Conservation (phyloP, 495 filamentous ascomycete species). For the Penicillium desertorum region DNA sequence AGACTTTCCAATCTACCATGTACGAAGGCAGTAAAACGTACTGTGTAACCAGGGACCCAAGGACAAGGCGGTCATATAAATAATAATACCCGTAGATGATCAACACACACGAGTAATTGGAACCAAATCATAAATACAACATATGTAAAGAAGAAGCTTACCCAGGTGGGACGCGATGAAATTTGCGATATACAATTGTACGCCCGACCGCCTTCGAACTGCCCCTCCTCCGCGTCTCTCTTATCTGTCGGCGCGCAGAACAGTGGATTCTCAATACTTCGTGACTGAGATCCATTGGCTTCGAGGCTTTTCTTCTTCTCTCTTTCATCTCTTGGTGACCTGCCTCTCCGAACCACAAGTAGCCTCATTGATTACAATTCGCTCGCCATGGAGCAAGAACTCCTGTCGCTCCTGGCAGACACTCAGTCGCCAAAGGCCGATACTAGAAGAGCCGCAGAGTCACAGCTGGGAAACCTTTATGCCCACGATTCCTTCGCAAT, state of each 20-base stretch:
- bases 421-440: conserved; percentile 70
- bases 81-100: neutral
- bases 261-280: conserved; percentile 7
- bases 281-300: conserved; percentile 13
- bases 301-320: conserved; percentile 11
- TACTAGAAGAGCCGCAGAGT: conserved; percentile 76
- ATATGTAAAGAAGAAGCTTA: neutral
- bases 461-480: conserved; percentile 66
- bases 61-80: neutral
- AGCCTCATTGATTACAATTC: conserved; percentile 15
- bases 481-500: conserved; percentile 69
- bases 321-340: neutral
- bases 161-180: neutral
- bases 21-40: too few relatives aligned
- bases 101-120: neutral
- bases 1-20: too few relatives aligned
- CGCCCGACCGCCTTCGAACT: conserved; percentile 24
- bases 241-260: conserved; percentile 24
- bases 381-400: conserved; percentile 73
- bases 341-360: neutral
- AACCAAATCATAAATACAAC: neutral
- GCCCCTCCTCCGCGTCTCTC: conserved; percentile 22
- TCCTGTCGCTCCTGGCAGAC: conserved; percentile 74
- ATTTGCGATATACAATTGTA: neutral
- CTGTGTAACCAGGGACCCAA: too few relatives aligned